Conservation (phyloP, 768 basidiomycete species). For the Lentinula aciculospora region DNA sequence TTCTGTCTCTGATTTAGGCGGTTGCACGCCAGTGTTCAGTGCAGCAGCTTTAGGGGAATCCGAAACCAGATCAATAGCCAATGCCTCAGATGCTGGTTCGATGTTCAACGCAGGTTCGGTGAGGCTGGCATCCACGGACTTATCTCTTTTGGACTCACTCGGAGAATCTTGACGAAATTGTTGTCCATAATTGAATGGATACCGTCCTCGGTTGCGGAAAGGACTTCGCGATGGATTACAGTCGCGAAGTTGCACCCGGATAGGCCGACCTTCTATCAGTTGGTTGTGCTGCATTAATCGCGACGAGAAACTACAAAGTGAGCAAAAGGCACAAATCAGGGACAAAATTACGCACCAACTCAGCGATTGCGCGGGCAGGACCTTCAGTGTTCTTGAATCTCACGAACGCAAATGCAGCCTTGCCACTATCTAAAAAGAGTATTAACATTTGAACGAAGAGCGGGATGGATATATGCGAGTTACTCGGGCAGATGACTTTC, state of each 20-base stretch:
- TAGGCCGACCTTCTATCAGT: slow-evolving; percentile 59
- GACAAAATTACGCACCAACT: slow-evolving; percentile 41
- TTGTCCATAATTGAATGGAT: slow-evolving; percentile 4
- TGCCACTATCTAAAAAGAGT: slow-evolving; percentile 44
- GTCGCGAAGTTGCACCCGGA: slow-evolving; percentile 74
- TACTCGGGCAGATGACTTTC: slow-evolving; percentile 63
- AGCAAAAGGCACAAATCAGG: no score
- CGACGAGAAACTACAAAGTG: background rate
- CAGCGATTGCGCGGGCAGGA: slow-evolving; percentile 59
- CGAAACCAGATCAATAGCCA: background rate
- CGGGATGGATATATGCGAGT: slow-evolving; percentile 14
- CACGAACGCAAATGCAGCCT: slow-evolving; percentile 75
- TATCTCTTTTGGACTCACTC: background rate
- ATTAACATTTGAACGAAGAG: background rate
- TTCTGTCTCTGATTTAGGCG: slow-evolving; percentile 10
- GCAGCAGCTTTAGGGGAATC: background rate
- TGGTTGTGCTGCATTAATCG: slow-evolving; percentile 57
- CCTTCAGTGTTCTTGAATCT: slow-evolving; percentile 60
- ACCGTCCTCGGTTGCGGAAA: slow-evolving; percentile 41
- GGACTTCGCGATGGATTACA: slow-evolving; percentile 50
- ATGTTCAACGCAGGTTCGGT: background rate
- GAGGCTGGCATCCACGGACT: background rate
- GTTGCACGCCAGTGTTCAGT: background rate
- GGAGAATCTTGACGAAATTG: background rate
- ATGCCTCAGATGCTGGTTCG: background rate